Conservation (phyloP, 1,139 yeast species). For the Williopsis jadinii region DNA sequence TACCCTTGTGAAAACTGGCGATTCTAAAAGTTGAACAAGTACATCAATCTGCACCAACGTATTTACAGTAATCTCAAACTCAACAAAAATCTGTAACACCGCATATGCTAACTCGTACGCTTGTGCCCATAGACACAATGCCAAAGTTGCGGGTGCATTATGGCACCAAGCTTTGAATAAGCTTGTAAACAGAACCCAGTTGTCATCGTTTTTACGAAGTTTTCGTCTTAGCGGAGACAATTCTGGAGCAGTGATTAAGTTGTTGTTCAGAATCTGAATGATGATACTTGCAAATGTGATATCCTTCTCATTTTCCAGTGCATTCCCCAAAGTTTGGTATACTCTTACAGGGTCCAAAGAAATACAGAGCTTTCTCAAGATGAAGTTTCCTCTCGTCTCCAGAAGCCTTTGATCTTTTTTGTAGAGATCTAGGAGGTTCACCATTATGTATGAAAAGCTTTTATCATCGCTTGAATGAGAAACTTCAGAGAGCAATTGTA, state of each 20-base stretch:
- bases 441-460: conserved; percentile 71
- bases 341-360: conserved; percentile 79
- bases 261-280: conserved; percentile 83
- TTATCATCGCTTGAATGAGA: conserved; percentile 72
- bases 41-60: conserved; percentile 73
- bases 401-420: conserved; percentile 57
- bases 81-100: conserved; percentile 68
- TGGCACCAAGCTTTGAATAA: conserved; percentile 91
- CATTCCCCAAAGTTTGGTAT: conserved; percentile 74
- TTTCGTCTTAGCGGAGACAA: conserved; percentile 54
- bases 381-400: conserved; percentile 74
- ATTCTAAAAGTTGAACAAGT: conserved; percentile 71
- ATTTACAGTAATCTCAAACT: conserved; percentile 66
- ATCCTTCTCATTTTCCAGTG: conserved; percentile 55
- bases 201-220: conserved; percentile 56
- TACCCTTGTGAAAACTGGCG: conserved; percentile 85
- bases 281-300: conserved; percentile 71
- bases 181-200: conserved; percentile 65
- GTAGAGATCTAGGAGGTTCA: conserved; percentile 62
- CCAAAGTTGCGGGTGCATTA: conserved; percentile 82
- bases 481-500: conserved; percentile 72
- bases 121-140: conserved; percentile 80
- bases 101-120: conserved; percentile 84
- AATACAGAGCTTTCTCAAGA: conserved; percentile 76
- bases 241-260: conserved; percentile 84